These are phyloP conservation scores for Ganoderma lucidum DNA, from an alignment of 1,284 basidiomycete genomes.

Conservation along the genomic window DNA sequence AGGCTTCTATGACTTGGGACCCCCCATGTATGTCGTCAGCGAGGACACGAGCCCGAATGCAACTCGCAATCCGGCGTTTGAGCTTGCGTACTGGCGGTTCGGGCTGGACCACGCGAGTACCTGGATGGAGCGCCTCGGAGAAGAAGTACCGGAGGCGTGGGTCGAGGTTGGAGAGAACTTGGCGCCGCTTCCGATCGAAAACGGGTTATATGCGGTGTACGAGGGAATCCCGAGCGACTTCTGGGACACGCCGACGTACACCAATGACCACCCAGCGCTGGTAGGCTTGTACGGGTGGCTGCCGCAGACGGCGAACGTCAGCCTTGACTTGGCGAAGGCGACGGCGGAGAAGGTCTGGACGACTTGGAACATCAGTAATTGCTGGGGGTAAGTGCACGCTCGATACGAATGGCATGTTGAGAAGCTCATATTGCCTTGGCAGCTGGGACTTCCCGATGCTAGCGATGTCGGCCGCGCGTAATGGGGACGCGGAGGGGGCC, in stretches of 20 bases:
- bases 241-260: slow-evolving; percentile 59
- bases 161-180: slow-evolving; percentile 53
- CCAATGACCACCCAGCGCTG: slow-evolving; percentile 65
- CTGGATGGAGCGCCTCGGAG: slow-evolving; percentile 55
- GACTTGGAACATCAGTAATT: slow-evolving; percentile 62
- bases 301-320: slow-evolving; percentile 56
- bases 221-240: slow-evolving; percentile 61
- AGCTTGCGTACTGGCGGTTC: slow-evolving; percentile 66
- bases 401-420: not conserved
- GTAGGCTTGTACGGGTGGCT: slow-evolving; percentile 68
- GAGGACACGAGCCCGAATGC: slow-evolving; percentile 64
- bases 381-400: slow-evolving; percentile 55
- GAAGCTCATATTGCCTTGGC: slow-evolving; percentile 3
- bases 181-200: slow-evolving; percentile 56
- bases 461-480: slow-evolving; percentile 66
- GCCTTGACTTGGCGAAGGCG: slow-evolving; percentile 52
- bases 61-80: slow-evolving; percentile 63
- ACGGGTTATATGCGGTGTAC: slow-evolving; percentile 62
- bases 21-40: slow-evolving; percentile 64
- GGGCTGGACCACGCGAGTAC: slow-evolving; percentile 55
- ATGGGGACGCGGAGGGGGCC: slow-evolving; percentile 56
- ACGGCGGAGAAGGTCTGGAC: slow-evolving; percentile 64
- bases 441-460: slow-evolving; percentile 73
- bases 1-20: slow-evolving; percentile 60
- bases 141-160: slow-evolving; percentile 53